Conservation (phyloP, 129 eudicot genomes). For the Daucus carota region DH1_v3.0 NC_030381.2:46472001-46472500, state of each 20-base stretch:
- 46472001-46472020: slow-evolving; percentile 22
- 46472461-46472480: too few species aligned
- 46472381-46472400: background rate
- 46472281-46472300: background rate
- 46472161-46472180: background rate
- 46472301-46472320: background rate
- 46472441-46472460: too few species aligned
- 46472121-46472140: background rate
- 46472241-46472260: background rate
- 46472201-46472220: background rate
- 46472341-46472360: background rate
- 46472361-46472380: background rate
- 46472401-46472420: background rate
- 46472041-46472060: slow-evolving; percentile 88
- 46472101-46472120: background rate
- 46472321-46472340: background rate
- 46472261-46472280: background rate
- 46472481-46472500: too few species aligned
- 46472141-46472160: background rate
- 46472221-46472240: background rate
- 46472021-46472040: slow-evolving; percentile 53
- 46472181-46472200: background rate
- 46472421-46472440: too few species aligned
- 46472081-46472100: slow-evolving; percentile 67
- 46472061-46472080: slow-evolving; percentile 89